Percentiles rank a stretch among this genome's conserved stretches.
Conservation (phyloP, 192 early-diverging fungal genomes). For the Coemansia sp. region DNA sequence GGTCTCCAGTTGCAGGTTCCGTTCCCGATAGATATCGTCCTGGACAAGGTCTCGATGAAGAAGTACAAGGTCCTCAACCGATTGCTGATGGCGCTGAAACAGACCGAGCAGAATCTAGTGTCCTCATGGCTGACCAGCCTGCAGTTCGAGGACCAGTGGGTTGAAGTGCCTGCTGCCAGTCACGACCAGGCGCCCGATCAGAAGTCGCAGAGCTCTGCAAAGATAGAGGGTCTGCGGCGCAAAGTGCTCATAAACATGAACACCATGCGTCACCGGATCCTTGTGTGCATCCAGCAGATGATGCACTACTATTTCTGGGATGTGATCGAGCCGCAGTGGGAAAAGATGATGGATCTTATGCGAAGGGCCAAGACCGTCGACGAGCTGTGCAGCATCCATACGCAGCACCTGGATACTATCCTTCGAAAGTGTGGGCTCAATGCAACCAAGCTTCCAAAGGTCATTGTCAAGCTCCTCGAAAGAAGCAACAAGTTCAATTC, state of each 20-base stretch:
- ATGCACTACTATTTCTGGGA: slow-evolving; percentile 87
- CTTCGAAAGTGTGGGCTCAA: slow-evolving; percentile 90
- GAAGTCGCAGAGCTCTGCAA: slow-evolving; percentile 11
- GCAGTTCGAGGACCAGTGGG: slow-evolving; percentile 35
- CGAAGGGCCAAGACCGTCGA: slow-evolving; percentile 76
- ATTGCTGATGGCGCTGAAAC: slow-evolving; percentile 82
- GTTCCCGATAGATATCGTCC: slow-evolving; percentile 78
- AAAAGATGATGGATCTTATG: slow-evolving; percentile 62
- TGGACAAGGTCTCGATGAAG: slow-evolving; percentile 75
- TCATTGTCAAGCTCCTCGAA: slow-evolving; percentile 46
- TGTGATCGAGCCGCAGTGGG: slow-evolving; percentile 90
- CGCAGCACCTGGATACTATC: slow-evolving; percentile 80
- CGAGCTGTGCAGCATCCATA: slow-evolving; percentile 75
- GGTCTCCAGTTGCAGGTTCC: slow-evolving; percentile 74
- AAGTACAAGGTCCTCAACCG: slow-evolving; percentile 93
- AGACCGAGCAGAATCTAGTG: slow-evolving; percentile 80
- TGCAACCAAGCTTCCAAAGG: slow-evolving; percentile 76
- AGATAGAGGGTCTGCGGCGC: slow-evolving; percentile 48
- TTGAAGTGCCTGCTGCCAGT: not conserved
- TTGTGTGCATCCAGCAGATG: slow-evolving; percentile 90
- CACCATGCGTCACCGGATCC: slow-evolving; percentile 75
- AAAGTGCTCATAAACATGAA: slow-evolving; percentile 64
- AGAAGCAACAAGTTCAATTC: slow-evolving; percentile 35
- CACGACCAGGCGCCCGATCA: slow-evolving; percentile 26
- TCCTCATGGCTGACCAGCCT: slow-evolving; percentile 64